Conservation (phyloP, 257 asterid species). For the Nicotiana undulata region DNA sequence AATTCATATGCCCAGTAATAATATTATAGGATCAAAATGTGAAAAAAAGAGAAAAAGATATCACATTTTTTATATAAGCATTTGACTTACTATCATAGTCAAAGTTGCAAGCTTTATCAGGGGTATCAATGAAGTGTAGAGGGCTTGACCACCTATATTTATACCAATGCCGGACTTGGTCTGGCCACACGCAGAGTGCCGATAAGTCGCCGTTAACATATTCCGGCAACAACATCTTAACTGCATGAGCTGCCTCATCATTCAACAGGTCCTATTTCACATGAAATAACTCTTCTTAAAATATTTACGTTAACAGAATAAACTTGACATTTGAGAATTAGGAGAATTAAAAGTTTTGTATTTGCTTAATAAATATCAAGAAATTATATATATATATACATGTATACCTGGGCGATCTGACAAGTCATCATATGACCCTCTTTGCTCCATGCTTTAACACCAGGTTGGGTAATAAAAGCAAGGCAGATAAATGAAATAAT, state of each 20-base stretch:
- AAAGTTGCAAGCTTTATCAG: slow-evolving; percentile 73
- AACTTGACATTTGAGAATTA: no score
- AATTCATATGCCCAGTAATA: not conserved
- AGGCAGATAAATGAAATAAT: slow-evolving; percentile 22
- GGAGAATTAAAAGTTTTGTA: no score
- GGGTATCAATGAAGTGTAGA: slow-evolving; percentile 94
- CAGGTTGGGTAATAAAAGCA: slow-evolving; percentile 26
- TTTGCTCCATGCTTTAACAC: slow-evolving; percentile 82
- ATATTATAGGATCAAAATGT: not conserved
- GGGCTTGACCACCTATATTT: slow-evolving; percentile 81
- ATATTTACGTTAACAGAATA: not conserved
- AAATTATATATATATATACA: no score
- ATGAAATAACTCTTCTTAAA: not conserved
- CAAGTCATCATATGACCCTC: slow-evolving; percentile 91
- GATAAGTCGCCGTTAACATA: slow-evolving; percentile 64
- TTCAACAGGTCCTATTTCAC: slow-evolving; percentile 46
- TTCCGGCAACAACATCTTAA: slow-evolving; percentile 69
- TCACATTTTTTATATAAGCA: not conserved
- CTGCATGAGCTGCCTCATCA: slow-evolving; percentile 58
- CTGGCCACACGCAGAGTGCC: slow-evolving; percentile 85
- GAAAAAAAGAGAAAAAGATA: not conserved
- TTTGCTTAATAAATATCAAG: not conserved
- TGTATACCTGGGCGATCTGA: slow-evolving; percentile 71
- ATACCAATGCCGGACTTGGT: slow-evolving; percentile 90
- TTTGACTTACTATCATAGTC: slow-evolving; percentile 50